Conservation (phyloP, 176 grass and related monocot species). For the Olyra latifolia region DNA sequence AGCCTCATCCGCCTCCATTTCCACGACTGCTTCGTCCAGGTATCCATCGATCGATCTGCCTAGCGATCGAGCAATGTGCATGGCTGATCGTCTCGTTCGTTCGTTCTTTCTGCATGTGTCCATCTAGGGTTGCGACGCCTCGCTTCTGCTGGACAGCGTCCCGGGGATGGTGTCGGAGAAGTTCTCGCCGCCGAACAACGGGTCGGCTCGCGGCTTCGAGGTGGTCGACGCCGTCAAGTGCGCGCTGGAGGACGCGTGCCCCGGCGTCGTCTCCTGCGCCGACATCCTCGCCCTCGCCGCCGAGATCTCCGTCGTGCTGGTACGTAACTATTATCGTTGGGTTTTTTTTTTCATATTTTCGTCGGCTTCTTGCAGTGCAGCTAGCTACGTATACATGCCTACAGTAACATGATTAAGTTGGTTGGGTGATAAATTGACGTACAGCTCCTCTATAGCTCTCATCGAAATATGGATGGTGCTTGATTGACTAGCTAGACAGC, state of each 20-base stretch:
- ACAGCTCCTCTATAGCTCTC: too few species aligned
- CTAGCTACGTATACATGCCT: background rate
- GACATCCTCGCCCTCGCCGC: conserved; percentile 87
- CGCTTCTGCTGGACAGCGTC: conserved; percentile 61
- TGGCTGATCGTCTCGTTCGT: too few species aligned
- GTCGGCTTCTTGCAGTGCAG: too few species aligned
- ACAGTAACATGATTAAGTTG: background rate
- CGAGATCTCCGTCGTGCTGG: conserved; percentile 65
- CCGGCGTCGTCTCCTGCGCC: conserved; percentile 80
- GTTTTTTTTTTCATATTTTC: too few species aligned
- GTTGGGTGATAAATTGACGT: too few species aligned
- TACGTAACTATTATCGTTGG: conserved; percentile 11
- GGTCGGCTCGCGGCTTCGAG: conserved; percentile 47
- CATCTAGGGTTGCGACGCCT: conserved; percentile 72
- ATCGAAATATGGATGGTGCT: too few species aligned
- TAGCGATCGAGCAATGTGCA: too few species aligned
- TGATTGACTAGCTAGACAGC: background rate
- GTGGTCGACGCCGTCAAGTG: conserved; percentile 72
- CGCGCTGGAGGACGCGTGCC: conserved; percentile 63
- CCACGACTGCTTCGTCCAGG: conserved; percentile 91
- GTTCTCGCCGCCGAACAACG: conserved; percentile 49
- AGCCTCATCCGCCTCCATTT: conserved; percentile 81
- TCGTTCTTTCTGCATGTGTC: too few species aligned
- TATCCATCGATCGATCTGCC: too few species aligned
- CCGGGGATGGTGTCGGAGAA: conserved; percentile 56